These are phyloP conservation scores for Cordyceps fumosorosea DNA, from an alignment of 2,329 filamentous ascomycete genomes.

Conservation along the genomic window DNA sequence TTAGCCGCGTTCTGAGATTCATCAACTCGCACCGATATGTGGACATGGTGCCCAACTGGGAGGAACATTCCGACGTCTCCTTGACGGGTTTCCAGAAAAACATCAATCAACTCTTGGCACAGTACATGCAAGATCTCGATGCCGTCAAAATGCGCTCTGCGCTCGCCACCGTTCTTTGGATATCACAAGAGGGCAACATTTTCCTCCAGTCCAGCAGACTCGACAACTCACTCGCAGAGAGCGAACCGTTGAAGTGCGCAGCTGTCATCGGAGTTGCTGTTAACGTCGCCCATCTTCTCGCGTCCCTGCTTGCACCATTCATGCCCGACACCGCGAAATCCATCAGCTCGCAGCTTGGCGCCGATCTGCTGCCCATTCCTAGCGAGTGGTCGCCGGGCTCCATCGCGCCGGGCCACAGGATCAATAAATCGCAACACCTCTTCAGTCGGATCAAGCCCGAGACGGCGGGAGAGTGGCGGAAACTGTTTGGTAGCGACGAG, in stretches of 20 bases:
- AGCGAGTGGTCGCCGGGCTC: conserved; percentile 53
- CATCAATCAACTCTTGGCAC: conserved; percentile 58
- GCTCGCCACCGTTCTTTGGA: conserved; percentile 57
- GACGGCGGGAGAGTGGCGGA: conserved; percentile 77
- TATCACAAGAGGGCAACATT: conserved; percentile 51
- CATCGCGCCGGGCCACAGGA: conserved; percentile 67
- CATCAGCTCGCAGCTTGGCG: conserved; percentile 67
- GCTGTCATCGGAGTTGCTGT: conserved; percentile 65
- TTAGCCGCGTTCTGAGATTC: conserved; percentile 69
- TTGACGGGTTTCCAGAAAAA: conserved; percentile 32
- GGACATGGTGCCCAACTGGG: background rate
- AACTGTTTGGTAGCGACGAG: conserved; percentile 58
- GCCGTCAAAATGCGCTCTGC: conserved; percentile 64
- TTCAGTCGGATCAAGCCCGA: conserved; percentile 75
- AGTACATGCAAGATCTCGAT: conserved; percentile 63
- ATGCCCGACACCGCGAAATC: conserved; percentile 71
- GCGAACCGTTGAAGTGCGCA: conserved; percentile 46
- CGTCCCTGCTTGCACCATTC: conserved; percentile 72
- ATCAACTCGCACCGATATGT: conserved; percentile 39
- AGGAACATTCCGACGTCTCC: conserved; percentile 40
- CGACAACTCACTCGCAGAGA: conserved; percentile 47
- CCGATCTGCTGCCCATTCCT: conserved; percentile 47
- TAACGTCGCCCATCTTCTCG: conserved; percentile 76
- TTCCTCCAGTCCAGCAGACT: conserved; percentile 45
- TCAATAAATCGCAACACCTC: conserved; percentile 71